These are phyloP conservation scores for Beauveria varroae DNA, from an alignment of 2,329 filamentous ascomycete genomes.

Conservation along the genomic window DNA sequence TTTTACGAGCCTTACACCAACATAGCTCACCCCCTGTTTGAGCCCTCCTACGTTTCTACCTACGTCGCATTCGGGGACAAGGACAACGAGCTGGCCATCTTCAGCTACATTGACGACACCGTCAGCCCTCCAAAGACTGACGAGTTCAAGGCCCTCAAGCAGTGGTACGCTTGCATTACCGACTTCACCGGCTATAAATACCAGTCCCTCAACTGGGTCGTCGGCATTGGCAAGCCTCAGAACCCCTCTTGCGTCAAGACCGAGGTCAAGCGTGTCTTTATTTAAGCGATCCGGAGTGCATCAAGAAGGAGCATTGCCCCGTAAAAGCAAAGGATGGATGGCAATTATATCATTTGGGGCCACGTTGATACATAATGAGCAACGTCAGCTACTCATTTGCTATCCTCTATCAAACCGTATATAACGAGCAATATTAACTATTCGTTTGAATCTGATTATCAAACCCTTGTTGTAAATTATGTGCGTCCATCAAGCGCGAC, in stretches of 20 bases:
- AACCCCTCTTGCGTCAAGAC: conserved; percentile 10
- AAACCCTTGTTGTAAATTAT: too few relatives aligned
- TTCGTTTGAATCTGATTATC: not conserved
- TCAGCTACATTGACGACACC: conserved; percentile 11
- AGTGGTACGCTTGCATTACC: conserved; percentile 7
- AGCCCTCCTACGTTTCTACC: not conserved
- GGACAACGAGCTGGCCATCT: conserved; percentile 8
- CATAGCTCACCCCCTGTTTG: conserved; percentile 8
- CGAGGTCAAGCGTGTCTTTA: conserved; percentile 8
- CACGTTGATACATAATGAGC: not conserved
- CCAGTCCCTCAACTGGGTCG: conserved; percentile 7
- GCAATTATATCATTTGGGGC: not conserved
- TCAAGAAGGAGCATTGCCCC: not conserved
- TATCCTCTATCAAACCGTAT: not conserved
- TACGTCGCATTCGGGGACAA: not conserved
- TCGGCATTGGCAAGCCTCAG: conserved; percentile 9
- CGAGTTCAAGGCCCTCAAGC: not conserved
- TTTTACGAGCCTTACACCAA: conserved; percentile 7
- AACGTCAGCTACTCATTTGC: not conserved
- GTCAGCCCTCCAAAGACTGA: conserved; percentile 2
- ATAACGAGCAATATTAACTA: not conserved
- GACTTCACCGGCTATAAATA: conserved; percentile 10
- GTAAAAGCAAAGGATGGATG: not conserved
- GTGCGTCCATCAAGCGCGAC: not conserved
- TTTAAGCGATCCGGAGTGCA: not conserved